Conservation (phyloP, 176 grass and related monocot genomes). For the Zea mays region DNA sequence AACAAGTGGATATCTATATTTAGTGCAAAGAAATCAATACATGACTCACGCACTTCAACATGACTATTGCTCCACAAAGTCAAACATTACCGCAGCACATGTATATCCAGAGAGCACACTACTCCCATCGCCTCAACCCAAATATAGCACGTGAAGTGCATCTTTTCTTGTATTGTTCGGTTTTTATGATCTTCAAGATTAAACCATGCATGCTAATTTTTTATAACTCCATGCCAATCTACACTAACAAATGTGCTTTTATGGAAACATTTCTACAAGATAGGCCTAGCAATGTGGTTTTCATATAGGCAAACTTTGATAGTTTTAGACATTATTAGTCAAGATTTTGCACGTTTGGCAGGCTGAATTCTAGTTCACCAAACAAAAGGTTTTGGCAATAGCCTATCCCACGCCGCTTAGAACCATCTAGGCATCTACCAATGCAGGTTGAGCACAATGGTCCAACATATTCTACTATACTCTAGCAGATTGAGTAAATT, state of each 20-base stretch:
- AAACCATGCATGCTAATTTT: neutral
- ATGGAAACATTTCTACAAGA: neutral
- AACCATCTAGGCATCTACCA: neutral
- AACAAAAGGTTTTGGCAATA: neutral
- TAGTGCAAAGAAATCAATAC: neutral
- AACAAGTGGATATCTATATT: neutral
- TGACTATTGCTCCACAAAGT: slow-evolving; percentile 21
- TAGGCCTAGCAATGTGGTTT: slow-evolving; percentile 5
- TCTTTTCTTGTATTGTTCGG: neutral
- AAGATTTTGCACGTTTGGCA: neutral
- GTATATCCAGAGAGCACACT: slow-evolving; percentile 6
- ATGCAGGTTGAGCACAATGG: neutral
- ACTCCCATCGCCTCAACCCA: neutral
- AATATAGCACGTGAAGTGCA: neutral
- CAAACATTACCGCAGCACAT: neutral
- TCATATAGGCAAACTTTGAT: neutral
- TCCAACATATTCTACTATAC: slow-evolving; percentile 3
- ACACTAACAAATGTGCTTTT: neutral
- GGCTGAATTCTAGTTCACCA: neutral
- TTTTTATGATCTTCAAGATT: neutral
- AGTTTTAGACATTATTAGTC: neutral
- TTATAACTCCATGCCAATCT: neutral
- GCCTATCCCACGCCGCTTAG: neutral
- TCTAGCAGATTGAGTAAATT: neutral
- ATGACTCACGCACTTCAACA: neutral